Base-by-base conservation (phyloP, 2,329 filamentous ascomycete species). In the Cytospora paraplurivora region DNA sequence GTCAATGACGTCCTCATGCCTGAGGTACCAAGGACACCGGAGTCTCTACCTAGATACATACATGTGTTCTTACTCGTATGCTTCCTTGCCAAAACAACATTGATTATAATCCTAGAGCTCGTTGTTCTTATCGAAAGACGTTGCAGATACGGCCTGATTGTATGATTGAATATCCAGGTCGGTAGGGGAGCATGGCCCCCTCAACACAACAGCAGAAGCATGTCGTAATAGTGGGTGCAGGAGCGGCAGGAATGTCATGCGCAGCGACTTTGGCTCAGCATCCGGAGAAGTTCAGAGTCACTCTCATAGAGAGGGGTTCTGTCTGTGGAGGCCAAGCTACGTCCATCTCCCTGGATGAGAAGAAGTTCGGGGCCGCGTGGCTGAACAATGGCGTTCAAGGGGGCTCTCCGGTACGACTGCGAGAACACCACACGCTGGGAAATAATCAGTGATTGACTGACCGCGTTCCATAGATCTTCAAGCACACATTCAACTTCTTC, bases 251-350 rank as follows among this genome's bases (percentile, higher is more conserved):
- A 72, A 85, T 83, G 84, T 85, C 85, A 61, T 90, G 87, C 72
- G 88, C 88, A 12, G 81, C 87, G 35, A 88, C 88, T 35, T 80
- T 91, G 12, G 82, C 86, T 54, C 82, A 88, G 55, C 86, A 90
- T 67, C 84, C 84, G 0, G 82, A 88, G 44, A 83, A 82, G 67
- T 91, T 88, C 75, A 82, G 86, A 51, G 80, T 91, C 13, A 90
- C 87, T 0, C 69, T 91, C 15, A 77, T 89, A 27, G 86, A 89
- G 65, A 76, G 79, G 70, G 81, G 81, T 12, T 75, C 82, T 54
- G 83, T 87, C 52, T 85, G 85, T 44, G 85, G 85, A 49, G 85
- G 85, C 1, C 85, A 88, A 71, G 85, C 85, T 0, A 86, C 82
- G 62, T 86, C 84, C 2, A 87, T 87, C 32, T 78, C 80, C 2